Base-by-base conservation (phyloP, 2,329 filamentous ascomycete species). In the Nigrospora oryzae region DNA sequence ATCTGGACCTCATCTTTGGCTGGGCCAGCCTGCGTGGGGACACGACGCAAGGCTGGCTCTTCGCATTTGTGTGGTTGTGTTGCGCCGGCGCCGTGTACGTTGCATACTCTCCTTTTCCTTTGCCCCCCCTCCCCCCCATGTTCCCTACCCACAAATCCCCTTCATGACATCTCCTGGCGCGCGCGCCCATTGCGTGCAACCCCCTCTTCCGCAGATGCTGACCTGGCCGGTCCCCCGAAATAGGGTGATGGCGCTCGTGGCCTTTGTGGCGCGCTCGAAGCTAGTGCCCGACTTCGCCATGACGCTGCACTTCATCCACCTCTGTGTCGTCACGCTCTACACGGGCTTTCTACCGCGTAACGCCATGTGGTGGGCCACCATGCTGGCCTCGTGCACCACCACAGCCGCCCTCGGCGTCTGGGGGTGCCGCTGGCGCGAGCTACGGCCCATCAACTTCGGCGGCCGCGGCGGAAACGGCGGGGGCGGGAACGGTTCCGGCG, bases 271-370 rank as follows among this genome's bases (percentile, higher is more conserved):
- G 16, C 88, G 93, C 50, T 93, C 86, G 40, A 97, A 97, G 64
- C 84, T 97, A 49, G 86, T 97, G 42, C 89, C 89, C 53, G 93
- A 98, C 67, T 98, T 97, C 63, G 87, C 89, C 31, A 71, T 96
- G 19, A 95, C 91, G 3, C 77, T 96, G 15, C 89, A 95, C 68
- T 77, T 86, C 62, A 70, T 95, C 36, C 87, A 95, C 62, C 77
- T 95, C 43, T 51, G 93, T 56, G 65, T 88, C 56, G 86, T 87
- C 28, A 83, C 82, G 16, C 63, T 95, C 32, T 95, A 95, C 65
- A 84, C 86, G 3, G 81, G 81, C 56, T 75, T 79, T 11, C 61
- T 97, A 28, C 93, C 93, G 2, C 73, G 76, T 11, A 83, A 91
- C 62, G 67, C 81, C 51, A 84, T 94, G 56, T 98, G 93, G 93